Evolutionary conservation across 2,329 filamentous ascomycete genomes (phyloP), one percentile per base, ranked within the genome.

Genomic region (Trichophyton mentagrophytes): DNA sequence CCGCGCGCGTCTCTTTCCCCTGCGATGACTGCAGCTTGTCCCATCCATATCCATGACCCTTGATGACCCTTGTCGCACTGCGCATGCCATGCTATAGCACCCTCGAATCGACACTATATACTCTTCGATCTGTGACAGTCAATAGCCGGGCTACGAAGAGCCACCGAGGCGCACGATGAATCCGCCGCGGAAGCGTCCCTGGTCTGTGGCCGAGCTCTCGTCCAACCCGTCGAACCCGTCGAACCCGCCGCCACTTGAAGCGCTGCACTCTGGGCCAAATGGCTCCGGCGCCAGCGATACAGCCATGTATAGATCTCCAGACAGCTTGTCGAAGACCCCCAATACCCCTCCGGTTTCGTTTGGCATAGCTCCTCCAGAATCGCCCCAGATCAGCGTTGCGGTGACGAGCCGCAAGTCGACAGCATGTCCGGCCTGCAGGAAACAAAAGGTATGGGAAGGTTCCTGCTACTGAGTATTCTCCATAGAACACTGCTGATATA

Each of bases 371-470:
- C 15, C 53, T 30, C 44, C 30, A 2, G 38, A 20, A 2, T 30
- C 51, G 15, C 62, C 49, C 17, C 51, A 63, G 11, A 33, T 63
- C 40, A 64, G 38, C 25, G 57, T 59, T 15, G 44, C 51, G n/a
- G 59, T 61, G 46, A 62, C 63, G 44, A 74, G 71, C 44, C 70
- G 73, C 57, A 75, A 74, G 63, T 71, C 73, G 59, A 75, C 73
- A 36, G 78, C 78, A 11, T 80, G 78, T 67, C 77, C 77, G 30
- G 74, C 77, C 40, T 80, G 78, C 67, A 73, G 77, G 44, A 79
- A 79, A 64, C 77, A 80, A 64, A 80, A 80, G 72, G 78, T 79
- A 55, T 7, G 36, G 61, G 11, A 15, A 17, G 27, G 15, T 7
- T 20, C 15, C 27, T 7, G 3, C 11, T 11, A 3, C 25, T 11